A percentile compares a stretch with the other conserved stretches of the same genome.
Evolutionary conservation across 2,329 filamentous ascomycete genomes (phyloP).

Genomic region (Geosmithia putterillii): DNA sequence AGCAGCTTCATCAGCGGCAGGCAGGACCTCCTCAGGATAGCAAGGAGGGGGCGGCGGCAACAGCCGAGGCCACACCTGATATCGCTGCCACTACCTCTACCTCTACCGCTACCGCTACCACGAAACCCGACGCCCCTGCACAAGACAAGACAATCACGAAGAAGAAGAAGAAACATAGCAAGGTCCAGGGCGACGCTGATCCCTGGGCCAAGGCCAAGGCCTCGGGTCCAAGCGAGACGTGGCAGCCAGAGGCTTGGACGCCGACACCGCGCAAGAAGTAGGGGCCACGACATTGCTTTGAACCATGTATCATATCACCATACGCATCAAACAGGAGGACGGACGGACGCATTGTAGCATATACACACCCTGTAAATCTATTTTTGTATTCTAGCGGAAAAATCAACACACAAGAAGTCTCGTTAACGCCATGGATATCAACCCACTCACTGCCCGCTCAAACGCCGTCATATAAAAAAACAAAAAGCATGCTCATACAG

Average conservation of each 20-base stretch:
- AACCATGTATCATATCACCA: not conserved
- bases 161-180: too few relatives aligned
- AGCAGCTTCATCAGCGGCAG: conserved; percentile 9
- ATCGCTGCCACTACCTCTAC: not conserved
- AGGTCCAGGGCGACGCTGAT: conserved; percentile 20
- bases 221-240: conserved; percentile 45
- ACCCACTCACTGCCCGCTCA: not conserved
- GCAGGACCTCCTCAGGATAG: conserved; percentile 7
- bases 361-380: not conserved
- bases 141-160: not conserved
- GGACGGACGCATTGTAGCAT: not conserved
- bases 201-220: conserved; percentile 44
- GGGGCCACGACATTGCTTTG: not conserved
- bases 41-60: not conserved
- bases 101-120: not conserved
- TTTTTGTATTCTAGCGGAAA: not conserved
- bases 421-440: not conserved
- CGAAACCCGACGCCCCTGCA: too few relatives aligned
- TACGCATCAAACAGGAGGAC: not conserved
- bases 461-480: not conserved
- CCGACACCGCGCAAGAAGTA: conserved; percentile 27
- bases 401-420: not conserved
- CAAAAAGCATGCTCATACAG: too few relatives aligned
- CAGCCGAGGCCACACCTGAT: not conserved
- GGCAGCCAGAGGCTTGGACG: conserved; percentile 54